Base-by-base conservation (phyloP, 2,329 filamentous ascomycete genomes). In the Stagonosporopsis cucurbitacearum region DNA sequence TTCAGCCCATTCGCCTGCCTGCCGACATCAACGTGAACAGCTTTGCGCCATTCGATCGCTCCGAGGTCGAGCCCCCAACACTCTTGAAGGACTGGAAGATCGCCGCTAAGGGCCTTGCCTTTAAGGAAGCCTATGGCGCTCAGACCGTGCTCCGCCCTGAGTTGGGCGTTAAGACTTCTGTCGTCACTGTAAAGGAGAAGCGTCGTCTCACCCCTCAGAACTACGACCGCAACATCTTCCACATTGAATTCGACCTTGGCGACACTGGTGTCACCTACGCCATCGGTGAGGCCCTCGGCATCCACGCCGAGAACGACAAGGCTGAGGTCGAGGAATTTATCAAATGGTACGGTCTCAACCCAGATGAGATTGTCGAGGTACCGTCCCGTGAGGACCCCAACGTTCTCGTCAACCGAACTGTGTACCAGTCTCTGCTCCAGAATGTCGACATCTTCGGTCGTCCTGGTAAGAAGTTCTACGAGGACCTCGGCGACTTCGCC, bases 151-250 rank as follows among this genome's bases (percentile, higher is more conserved):
- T 99, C 36, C 90, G 95, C 50, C 95, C 95, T 11, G 95, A 99
- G 70, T 81, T 96, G 50, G 80, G 89, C 9, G 87, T 91, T 71
- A 92, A 94, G 84, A 98, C 94, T 2, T 88, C 85, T 69, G 91
- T 92, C 37, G 89, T 97, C 50, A 89, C 87, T 50, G 93, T 99
- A 77, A 92, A 96, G 81, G 95, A 98, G 81, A 97, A 96, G 80
- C 91, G 95, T 59, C 88, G 95, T 62, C 85, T 99, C 51, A 99
- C 95, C 0, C 95, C 95, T 3, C 70, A 78, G 22, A 89, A 88
- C 28, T 99, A 99, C 74, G 93, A 98, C 77, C 92, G 95, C 67
- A 97, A 99, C 83, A 98, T 99, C 78, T 99, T 99, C 88, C 95
- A 99, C 80, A 98, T 99, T 60, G 95, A 99, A 79, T 99, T 99